Base-by-base conservation (phyloP, 768 basidiomycete species). In the Lactarius vividus region DNA sequence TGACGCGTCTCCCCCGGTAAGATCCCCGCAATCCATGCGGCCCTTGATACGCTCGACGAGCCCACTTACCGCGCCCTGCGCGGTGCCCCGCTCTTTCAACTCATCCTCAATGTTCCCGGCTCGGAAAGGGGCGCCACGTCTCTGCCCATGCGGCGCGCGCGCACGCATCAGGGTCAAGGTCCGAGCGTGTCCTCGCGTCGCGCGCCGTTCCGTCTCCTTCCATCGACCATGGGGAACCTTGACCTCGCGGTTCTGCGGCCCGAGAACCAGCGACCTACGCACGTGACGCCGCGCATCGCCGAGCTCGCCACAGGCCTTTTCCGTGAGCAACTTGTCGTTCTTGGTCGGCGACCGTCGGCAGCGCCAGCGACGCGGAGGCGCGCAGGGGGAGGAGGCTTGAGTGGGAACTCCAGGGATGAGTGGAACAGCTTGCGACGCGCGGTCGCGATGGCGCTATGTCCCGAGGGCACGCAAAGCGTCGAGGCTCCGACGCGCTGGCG, bases 251-350 rank as follows among this genome's bases (percentile, higher is more conserved):
- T 88, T 2, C 77, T 91, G 20, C 83, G 79, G 28, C 73, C 79
- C 0, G 84, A 85, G 67, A 81, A 82, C 35, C 84, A 85, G 69
- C 81, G 74, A 20, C 75, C 77, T 5, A 90, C 88, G 0, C 83
- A 83, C 56, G 88, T 92, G 9, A 91, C 89, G 0, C 84, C 85
- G 0, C 77, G 79, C 23, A 85, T 92, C 53, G 80, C 79, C 6
- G 70, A 75, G 10, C 74, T 91, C 9, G 84, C 87, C 0, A 37
- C 72, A 9, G 80, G 81, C 0, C 78, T 83, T 0, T 85, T 90
- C 59, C 79, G 77, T 28, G 89, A 89, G 66, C 74, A 76, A 1
- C 73, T 91, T 4, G 65, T 75, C 8, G 82, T 90, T 1, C 74
- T 90, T 9, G 90, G 84, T 4, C 76, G 80, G 0, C 79, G 70